A percentile compares a stretch with the other conserved stretches of the same genome.
Evolutionary conservation across 176 grass and related monocot genomes (phyloP).

Genomic region (Triticum urartu): DNA sequence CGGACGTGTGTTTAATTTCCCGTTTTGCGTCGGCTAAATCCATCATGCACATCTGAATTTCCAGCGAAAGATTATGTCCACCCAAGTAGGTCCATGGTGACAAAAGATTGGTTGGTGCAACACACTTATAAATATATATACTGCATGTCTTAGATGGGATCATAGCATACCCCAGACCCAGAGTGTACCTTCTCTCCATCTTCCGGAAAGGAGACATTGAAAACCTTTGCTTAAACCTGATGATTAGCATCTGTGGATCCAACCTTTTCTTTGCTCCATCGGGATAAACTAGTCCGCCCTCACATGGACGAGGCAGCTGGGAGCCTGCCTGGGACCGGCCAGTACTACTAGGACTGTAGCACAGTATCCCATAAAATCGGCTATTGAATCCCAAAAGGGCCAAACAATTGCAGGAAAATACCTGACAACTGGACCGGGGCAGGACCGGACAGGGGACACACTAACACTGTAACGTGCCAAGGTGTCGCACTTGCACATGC

Average conservation of each 20-base stretch:
- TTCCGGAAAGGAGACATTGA: background rate
- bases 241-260: constrained; percentile 40
- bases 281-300: constrained; percentile 19
- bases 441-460: background rate
- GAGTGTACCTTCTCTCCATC: constrained; percentile 7
- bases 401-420: constrained; percentile 6
- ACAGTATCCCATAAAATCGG: constrained; percentile 34
- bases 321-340: background rate
- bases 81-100: constrained; percentile 1
- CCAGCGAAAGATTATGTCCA: background rate
- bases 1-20: background rate
- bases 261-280: background rate
- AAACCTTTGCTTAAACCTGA: constrained; percentile 17
- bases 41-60: background rate
- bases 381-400: constrained; percentile 45
- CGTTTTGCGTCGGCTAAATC: background rate
- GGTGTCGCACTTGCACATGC: constrained; percentile 32
- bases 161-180: background rate
- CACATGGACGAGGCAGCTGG: constrained; percentile 37
- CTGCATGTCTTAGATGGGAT: background rate
- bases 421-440: constrained; percentile 4
- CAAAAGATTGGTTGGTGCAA: constrained; percentile 17
- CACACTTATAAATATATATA: background rate
- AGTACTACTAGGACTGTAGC: background rate
- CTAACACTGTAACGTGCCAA: constrained; percentile 36